These are phyloP conservation scores for Backusella luteola DNA, from an alignment of 192 early-diverging fungal species.

Conservation along the genomic window DNA sequence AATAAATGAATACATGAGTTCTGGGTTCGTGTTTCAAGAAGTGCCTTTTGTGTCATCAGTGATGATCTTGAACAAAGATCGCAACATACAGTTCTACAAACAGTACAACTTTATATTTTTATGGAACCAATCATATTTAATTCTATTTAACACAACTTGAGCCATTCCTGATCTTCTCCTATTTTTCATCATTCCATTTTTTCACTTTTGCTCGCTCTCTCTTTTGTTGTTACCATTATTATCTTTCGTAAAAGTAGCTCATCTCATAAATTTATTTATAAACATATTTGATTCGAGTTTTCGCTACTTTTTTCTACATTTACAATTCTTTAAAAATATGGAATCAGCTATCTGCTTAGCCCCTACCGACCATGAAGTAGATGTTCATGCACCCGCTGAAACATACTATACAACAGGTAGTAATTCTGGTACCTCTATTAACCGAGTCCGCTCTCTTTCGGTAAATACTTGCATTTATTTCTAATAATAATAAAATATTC, in stretches of 20 bases:
- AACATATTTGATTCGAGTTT: not conserved
- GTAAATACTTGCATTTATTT: not conserved
- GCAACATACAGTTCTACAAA: not conserved
- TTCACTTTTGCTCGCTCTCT: not conserved
- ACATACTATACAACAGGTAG: constrained; percentile 30
- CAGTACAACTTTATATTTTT: not conserved
- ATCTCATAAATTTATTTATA: not conserved
- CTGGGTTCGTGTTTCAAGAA: not conserved
- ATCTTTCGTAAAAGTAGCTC: not conserved
- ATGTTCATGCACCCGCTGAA: constrained; percentile 31
- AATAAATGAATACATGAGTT: not conserved
- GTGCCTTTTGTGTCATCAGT: not conserved
- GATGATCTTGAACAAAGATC: not conserved
- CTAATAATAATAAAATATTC: no score
- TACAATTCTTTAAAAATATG: not conserved
- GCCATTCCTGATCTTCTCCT: not conserved
- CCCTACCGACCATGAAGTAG: not conserved
- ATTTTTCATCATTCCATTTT: not conserved
- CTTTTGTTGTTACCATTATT: not conserved
- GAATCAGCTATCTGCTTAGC: not conserved
- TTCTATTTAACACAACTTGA: not conserved
- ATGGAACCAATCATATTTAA: not conserved
- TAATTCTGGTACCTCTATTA: constrained; percentile 12
- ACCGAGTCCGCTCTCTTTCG: constrained; percentile 11
- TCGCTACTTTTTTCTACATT: not conserved